These are phyloP conservation scores for Ganoderma boninense DNA, from an alignment of 1,284 basidiomycete genomes.

Conservation along the genomic window DNA sequence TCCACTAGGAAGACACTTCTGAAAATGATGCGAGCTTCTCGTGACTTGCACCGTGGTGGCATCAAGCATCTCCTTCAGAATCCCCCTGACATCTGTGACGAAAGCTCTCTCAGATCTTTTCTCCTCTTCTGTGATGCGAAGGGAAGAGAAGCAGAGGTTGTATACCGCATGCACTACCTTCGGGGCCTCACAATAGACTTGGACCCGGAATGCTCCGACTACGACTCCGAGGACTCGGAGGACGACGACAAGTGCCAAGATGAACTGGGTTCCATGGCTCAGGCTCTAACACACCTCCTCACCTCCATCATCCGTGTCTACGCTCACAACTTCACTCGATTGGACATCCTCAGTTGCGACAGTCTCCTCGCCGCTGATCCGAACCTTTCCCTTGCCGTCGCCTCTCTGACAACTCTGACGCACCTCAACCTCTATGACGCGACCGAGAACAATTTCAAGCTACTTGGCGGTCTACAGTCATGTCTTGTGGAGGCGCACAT, in stretches of 20 bases:
- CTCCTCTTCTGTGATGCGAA: neutral
- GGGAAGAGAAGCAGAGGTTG: neutral
- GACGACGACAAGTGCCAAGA: neutral
- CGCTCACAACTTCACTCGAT: neutral
- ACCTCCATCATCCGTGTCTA: neutral
- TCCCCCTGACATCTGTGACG: neutral
- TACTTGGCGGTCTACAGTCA: neutral
- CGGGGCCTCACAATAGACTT: neutral
- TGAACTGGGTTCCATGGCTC: neutral
- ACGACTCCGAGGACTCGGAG: too few relatives aligned
- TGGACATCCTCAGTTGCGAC: neutral
- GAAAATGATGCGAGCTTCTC: neutral
- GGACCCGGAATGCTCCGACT: neutral
- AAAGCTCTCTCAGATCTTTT: neutral
- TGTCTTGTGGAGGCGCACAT: neutral
- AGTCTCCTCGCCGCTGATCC: neutral
- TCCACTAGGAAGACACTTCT: neutral
- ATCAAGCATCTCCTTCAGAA: neutral
- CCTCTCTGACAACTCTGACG: constrained; percentile 2
- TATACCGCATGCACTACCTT: neutral
- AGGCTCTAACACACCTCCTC: neutral
- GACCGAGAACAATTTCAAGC: neutral
- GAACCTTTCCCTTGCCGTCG: neutral
- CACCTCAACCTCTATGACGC: neutral
- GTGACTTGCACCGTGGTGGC: neutral